A percentile compares a stretch with the other conserved stretches of the same genome.
phyloP scores from a whole-genome alignment of 2,329 filamentous ascomycete genomes.

The Ceratocystis lukuohia region DNA sequence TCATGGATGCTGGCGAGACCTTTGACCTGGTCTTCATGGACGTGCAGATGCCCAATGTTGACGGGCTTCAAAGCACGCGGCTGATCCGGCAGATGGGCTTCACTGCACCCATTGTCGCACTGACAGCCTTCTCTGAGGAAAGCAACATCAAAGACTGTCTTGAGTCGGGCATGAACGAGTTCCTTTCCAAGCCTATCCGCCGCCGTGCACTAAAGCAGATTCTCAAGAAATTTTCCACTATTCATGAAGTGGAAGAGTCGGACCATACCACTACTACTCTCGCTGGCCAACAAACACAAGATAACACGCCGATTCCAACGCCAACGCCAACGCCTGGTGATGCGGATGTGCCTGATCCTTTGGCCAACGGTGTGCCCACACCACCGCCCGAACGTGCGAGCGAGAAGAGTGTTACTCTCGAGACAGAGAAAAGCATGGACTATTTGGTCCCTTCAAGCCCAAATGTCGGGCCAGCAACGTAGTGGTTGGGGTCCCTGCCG shows the following conservation, averaged over 20 bases:
- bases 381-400: constrained; percentile 16
- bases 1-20: constrained; percentile 56
- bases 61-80: constrained; percentile 74
- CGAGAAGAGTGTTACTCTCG: constrained; percentile 14
- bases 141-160: constrained; percentile 77
- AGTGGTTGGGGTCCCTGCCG: not conserved
- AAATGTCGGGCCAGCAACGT: no score
- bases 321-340: constrained; percentile 8
- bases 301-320: constrained; percentile 11
- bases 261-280: not conserved
- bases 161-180: constrained; percentile 85
- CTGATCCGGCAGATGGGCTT: constrained; percentile 80
- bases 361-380: constrained; percentile 17
- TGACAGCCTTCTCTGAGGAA: constrained; percentile 84
- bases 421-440: not conserved
- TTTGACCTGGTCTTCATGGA: constrained; percentile 96
- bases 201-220: constrained; percentile 78
- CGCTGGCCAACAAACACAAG: constrained; percentile 2
- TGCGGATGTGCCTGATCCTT: constrained; percentile 8
- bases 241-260: constrained; percentile 43
- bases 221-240: constrained; percentile 69
- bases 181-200: constrained; percentile 63
- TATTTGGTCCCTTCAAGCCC: not conserved
- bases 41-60: constrained; percentile 86
- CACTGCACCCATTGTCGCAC: constrained; percentile 72